Evolutionary conservation across 179 eudicot species (phyloP), one percentile per base, ranked within the genome.

Genomic region (Silene vulgaris): DNA sequence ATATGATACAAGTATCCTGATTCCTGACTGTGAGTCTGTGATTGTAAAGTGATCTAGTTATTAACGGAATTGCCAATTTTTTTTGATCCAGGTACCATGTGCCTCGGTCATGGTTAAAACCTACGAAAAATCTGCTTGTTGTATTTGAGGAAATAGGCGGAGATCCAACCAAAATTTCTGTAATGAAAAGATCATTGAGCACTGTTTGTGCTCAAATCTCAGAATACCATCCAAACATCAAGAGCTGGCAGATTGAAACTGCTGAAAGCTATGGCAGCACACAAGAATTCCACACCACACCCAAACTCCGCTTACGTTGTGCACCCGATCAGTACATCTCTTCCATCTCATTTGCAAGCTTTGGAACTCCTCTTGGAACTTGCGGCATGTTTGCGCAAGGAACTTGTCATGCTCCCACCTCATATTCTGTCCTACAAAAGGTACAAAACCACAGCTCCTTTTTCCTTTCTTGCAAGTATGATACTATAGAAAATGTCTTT

Each of bases 121-220:
- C 96, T 3, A 87, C 88, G 23, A 83, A 83, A 26, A 96, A 96
- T 79, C 78, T 87, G 28, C 69, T 96, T 69, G 97, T 96, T 21
- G 86, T 96, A 61, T 93, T 96, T 64, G 98, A 96, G 82, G 99
- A 96, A 79, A 90, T 89, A 29, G 98, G 99, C 21, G 99, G 98
- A 23, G 90, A 96, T 76, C 99, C 98, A 40, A 87, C 88, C 48
- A 88, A 79, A 73, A 89, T 96, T 72, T 69, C 87, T 26, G 86
- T 96, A 0, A 87, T 78, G 72, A 96, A 91, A 81, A 87, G 99
- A 86, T 82, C 93, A 50, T 80, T 90, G 77, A 79, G 82, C 69
- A 76, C 83, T 14, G 91, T 95, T 16, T 95, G 99, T 80, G 90
- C 97, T 0, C 89, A 90, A 70, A 87, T 95, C 9, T 72, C 90